Evolutionary conservation across 495 filamentous ascomycete genomes (phyloP).

Genomic region (Parathielavia hyrcaniae): DNA sequence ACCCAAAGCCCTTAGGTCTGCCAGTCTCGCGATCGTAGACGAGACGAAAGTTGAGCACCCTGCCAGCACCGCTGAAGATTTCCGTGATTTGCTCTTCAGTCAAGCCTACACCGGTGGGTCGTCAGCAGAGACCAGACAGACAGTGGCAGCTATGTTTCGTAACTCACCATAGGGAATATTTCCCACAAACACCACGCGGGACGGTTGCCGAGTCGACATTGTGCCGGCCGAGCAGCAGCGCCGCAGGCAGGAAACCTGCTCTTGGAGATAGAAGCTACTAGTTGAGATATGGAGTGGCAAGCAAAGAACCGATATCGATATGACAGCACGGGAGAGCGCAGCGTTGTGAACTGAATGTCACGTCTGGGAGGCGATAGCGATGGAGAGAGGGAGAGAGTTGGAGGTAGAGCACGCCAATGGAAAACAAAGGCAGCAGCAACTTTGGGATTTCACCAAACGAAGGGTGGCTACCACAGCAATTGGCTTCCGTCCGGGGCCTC

Average conservation of each 20-base stretch:
- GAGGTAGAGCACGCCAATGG: not conserved
- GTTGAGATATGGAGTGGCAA: not conserved
- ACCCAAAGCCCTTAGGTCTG: constrained; percentile 91
- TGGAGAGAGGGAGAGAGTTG: not conserved
- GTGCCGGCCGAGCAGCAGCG: constrained; percentile 9
- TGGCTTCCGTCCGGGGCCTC: constrained; percentile 1
- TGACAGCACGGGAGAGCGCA: not conserved
- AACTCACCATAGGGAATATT: constrained; percentile 67
- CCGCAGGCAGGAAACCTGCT: not conserved
- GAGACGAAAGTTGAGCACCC: constrained; percentile 85
- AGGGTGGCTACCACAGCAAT: constrained; percentile 16
- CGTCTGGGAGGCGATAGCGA: constrained; percentile 1
- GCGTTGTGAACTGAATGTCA: not conserved
- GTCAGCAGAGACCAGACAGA: constrained; percentile 1
- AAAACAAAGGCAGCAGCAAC: constrained; percentile 1
- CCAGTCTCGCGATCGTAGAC: constrained; percentile 96
- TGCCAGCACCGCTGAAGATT: constrained; percentile 79
- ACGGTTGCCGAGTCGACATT: constrained; percentile 50
- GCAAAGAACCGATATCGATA: not conserved
- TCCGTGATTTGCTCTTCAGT: constrained; percentile 92
- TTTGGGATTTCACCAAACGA: constrained; percentile 12
- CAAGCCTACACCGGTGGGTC: constrained; percentile 50
- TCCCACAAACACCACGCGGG: constrained; percentile 70
- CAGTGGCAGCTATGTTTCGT: not conserved
- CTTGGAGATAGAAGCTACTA: not conserved